Base-by-base conservation (phyloP, 306 rosid species). In the Trifolium fragiferum region DNA sequence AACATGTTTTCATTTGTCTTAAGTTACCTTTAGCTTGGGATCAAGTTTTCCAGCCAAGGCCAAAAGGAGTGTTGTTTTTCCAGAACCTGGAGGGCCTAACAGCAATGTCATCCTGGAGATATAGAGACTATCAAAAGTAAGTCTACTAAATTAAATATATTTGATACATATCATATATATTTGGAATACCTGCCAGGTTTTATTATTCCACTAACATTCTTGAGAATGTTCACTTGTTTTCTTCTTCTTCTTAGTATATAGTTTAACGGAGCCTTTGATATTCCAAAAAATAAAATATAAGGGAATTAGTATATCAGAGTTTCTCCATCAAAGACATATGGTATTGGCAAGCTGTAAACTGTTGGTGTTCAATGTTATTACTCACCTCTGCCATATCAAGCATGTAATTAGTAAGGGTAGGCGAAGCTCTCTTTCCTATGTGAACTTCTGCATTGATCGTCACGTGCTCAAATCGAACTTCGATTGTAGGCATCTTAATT, bases 221-320 rank as follows among this genome's bases (percentile, higher is more conserved):
- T 79, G 5, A 80, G 83, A 53, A 93, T 93, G 16, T 68, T 47
- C 35, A 80, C 0, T 16, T 55, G 80, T 38, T 83, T 77, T 50
- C 27, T 63, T 37, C 49, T 63, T 63, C 25, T 35, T 35, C 68
- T 63, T 35, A 63, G 30, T 35, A 63, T 63, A 63, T 18, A 63
- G 68, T 63, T 63, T 5, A 63, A 16, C 2, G 68, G 68, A 63
- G 27, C 49, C 68, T 63, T 62, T 33, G 43, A 37, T 4, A 33
- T 32, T 8, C 21, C 7, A 16, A 33, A 32, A 32, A 35, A 1
- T 10, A 12, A 23, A 27, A 59, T 2, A 37, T 35, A 33, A n/a
- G 8, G 9, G 9, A 63, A 63, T 63, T 35, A 63, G 68, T 63
- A 16, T 63, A 33, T 8, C 7, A 15, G 25, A 30, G 68, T 63